Percentiles rank a stretch among this genome's conserved stretches.
These are phyloP conservation scores for Colletotrichum coccodes DNA, from an alignment of 2,329 filamentous ascomycete species.

Conservation along the genomic window DNA sequence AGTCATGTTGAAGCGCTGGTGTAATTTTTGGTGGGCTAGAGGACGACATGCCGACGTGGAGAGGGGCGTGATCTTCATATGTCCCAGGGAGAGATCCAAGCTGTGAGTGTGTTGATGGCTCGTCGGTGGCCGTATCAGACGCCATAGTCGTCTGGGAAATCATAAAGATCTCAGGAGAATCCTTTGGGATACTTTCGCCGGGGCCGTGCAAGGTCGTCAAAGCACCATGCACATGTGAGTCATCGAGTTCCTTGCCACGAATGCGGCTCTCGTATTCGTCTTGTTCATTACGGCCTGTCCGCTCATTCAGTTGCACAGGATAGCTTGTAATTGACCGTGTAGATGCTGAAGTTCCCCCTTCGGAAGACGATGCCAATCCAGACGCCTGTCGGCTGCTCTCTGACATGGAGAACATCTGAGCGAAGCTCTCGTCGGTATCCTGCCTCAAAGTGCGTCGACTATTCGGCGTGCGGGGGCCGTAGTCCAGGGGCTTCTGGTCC, in stretches of 20 bases:
- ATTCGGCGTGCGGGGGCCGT: constrained; percentile 44
- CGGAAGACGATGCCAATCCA: constrained; percentile 48
- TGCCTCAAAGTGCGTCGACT: constrained; percentile 51
- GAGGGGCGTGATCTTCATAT: constrained; percentile 27
- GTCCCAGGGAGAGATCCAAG: constrained; percentile 12
- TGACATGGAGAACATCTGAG: constrained; percentile 68
- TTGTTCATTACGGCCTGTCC: constrained; percentile 35
- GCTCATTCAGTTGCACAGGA: constrained; percentile 37
- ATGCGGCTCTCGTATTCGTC: constrained; percentile 58
- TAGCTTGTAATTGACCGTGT: constrained; percentile 11
- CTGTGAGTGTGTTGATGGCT: constrained; percentile 34
- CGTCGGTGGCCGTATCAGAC: constrained; percentile 42
- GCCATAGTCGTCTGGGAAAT: constrained; percentile 57
- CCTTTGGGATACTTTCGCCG: constrained; percentile 25
- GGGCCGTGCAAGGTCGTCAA: constrained; percentile 1
- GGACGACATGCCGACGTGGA: constrained; percentile 25
- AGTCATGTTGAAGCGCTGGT: constrained; percentile 47
- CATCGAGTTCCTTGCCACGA: constrained; percentile 50
- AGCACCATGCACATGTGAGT: constrained; percentile 29
- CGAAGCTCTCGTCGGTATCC: constrained; percentile 68
- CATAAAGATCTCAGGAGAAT: constrained; percentile 52
- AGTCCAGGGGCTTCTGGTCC: constrained; percentile 49
- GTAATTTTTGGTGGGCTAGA: constrained; percentile 40
- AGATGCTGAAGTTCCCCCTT: constrained; percentile 32
- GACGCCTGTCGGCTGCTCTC: constrained; percentile 55